Evolutionary conservation across 2,329 filamentous ascomycete species (phyloP).

Genomic region (Periconia digitata): DNA sequence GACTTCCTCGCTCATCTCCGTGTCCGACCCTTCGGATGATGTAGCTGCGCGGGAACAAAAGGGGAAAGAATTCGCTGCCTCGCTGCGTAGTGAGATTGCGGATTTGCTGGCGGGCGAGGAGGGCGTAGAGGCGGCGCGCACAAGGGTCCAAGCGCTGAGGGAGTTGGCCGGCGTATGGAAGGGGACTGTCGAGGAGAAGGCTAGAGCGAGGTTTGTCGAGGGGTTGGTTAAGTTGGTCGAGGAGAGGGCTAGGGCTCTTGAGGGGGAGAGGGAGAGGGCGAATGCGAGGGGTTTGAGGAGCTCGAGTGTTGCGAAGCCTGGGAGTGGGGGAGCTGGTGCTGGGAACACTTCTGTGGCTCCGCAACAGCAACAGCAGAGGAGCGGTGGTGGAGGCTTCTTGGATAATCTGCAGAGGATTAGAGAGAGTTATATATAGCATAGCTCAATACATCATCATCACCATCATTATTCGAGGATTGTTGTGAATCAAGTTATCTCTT

Average conservation of each 20-base stretch:
- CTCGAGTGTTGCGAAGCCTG: conserved; percentile 22
- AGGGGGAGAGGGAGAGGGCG: conserved; percentile 44
- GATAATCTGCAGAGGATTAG: conserved; percentile 43
- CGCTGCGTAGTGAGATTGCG: conserved; percentile 70
- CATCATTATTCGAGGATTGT: no score
- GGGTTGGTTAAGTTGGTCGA: conserved; percentile 79
- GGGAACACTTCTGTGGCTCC: conserved; percentile 6
- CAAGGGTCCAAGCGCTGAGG: conserved; percentile 75
- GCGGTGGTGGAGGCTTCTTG: conserved; percentile 34
- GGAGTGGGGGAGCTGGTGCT: background rate
- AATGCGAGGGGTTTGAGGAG: conserved; percentile 24
- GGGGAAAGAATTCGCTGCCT: conserved; percentile 76
- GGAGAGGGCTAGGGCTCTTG: conserved; percentile 56
- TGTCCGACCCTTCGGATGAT: conserved; percentile 71
- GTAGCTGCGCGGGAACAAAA: conserved; percentile 78
- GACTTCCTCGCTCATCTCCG: conserved; percentile 82
- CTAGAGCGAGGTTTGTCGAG: conserved; percentile 79
- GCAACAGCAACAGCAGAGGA: conserved; percentile 21
- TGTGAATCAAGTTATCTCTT: no score
- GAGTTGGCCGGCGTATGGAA: conserved; percentile 82
- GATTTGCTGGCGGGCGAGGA: conserved; percentile 61
- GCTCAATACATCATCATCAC: background rate
- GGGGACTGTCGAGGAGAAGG: conserved; percentile 93
- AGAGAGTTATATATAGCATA: conserved; percentile 19
- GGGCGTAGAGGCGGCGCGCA: conserved; percentile 72